Percentiles rank a stretch among this genome's conserved stretches.
Evolutionary conservation across 2,329 filamentous ascomycete species (phyloP).

Genomic region (Cladophialophora exuberans): DNA sequence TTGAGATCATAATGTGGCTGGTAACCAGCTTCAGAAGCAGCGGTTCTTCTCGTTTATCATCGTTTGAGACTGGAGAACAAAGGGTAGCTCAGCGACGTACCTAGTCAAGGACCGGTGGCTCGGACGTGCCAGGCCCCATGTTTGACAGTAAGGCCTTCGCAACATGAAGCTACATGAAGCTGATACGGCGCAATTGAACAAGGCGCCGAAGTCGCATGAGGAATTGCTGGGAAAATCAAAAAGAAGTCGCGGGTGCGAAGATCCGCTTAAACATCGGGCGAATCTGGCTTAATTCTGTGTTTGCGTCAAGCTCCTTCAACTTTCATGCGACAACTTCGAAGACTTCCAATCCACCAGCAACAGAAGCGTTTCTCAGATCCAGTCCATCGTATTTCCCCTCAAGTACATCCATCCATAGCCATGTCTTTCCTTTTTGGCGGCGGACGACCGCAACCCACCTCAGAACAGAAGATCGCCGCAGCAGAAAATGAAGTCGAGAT

Average conservation of each 20-base stretch:
- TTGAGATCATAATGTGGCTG: conserved; percentile 56
- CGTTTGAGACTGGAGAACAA: conserved; percentile 35
- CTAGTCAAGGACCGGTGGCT: neutral
- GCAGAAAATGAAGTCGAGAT: conserved; percentile 95
- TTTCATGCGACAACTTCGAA: too few species aligned
- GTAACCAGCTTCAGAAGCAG: conserved; percentile 65
- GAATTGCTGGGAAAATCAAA: neutral
- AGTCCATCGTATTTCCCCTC: neutral
- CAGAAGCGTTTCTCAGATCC: neutral
- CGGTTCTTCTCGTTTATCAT: conserved; percentile 64
- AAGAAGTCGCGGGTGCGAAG: conserved; percentile 2
- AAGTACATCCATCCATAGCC: conserved; percentile 38
- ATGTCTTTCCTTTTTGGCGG: conserved; percentile 77
- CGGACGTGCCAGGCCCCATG: conserved; percentile 36
- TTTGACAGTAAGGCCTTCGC: conserved; percentile 42
- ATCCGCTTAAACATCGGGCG: conserved; percentile 37
- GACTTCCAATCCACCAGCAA: too few species aligned
- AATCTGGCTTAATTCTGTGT: conserved; percentile 13
- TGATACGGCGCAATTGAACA: neutral
- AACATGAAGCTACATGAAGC: conserved; percentile 39
- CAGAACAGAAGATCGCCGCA: conserved; percentile 94
- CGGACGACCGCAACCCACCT: conserved; percentile 78
- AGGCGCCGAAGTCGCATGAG: neutral
- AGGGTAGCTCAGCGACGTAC: conserved; percentile 39
- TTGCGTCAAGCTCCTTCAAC: too few species aligned